Conservation (phyloP, 108 stramenopile genomes). For the Aureococcus anophagefferens region DNA sequence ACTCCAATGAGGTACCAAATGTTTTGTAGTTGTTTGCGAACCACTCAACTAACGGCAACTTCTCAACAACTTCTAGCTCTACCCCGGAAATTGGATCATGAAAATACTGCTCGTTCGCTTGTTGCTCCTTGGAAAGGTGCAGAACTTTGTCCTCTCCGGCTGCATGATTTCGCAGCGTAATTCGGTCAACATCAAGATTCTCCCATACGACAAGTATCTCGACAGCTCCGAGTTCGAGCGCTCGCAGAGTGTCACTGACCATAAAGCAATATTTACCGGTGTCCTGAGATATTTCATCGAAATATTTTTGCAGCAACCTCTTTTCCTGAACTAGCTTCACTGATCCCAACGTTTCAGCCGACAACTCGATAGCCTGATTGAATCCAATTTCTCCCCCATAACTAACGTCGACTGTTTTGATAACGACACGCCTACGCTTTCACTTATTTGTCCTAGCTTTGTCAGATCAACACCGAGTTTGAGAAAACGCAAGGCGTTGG, state of each 20-base stretch:
- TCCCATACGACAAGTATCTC: conserved; percentile 97
- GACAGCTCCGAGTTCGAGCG: conserved; percentile 89
- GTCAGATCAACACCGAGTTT: no score
- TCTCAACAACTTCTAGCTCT: conserved; percentile 82
- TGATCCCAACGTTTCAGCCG: conserved; percentile 81
- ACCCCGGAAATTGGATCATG: conserved; percentile 76
- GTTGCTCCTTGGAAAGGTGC: conserved; percentile 80
- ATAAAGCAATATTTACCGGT: conserved; percentile 98
- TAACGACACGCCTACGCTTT: conserved; percentile 62
- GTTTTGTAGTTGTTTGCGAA: conserved; percentile 93
- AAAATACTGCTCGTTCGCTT: conserved; percentile 65
- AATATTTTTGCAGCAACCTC: conserved; percentile 87
- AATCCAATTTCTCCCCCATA: conserved; percentile 97
- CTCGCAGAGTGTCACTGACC: conserved; percentile 93
- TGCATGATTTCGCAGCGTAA: conserved; percentile 64
- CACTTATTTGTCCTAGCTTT: no score
- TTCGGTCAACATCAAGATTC: conserved; percentile 73
- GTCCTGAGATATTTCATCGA: conserved; percentile 96
- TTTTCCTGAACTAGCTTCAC: conserved; percentile 99
- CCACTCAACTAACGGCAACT: conserved; percentile 91
- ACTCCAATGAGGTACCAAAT: conserved; percentile 93
- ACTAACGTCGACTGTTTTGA: conserved; percentile 94
- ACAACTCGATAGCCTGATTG: conserved; percentile 96
- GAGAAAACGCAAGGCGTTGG: background rate
- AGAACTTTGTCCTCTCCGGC: conserved; percentile 72